These are phyloP conservation scores for Puccinia brachypodii DNA, from an alignment of 1,284 basidiomycete species.

Conservation along the genomic window DNA sequence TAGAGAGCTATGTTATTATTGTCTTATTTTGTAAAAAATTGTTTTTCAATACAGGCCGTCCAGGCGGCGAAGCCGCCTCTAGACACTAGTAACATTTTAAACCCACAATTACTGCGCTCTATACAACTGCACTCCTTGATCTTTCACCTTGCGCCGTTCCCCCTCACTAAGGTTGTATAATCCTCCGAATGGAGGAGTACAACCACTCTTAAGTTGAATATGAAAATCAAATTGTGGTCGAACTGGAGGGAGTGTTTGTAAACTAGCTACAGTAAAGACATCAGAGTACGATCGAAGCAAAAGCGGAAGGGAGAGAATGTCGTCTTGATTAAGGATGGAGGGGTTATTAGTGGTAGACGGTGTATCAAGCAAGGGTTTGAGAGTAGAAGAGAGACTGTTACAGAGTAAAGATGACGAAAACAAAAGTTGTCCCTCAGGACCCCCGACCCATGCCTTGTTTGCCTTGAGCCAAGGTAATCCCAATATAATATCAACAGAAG, in stretches of 20 bases:
- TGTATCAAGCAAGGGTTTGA: neutral
- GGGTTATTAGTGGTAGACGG: neutral
- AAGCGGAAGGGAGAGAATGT: neutral
- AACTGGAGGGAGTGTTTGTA: neutral
- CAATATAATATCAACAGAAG: neutral
- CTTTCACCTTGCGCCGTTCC: neutral
- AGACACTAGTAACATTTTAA: no score
- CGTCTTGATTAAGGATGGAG: neutral
- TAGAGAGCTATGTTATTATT: no score
- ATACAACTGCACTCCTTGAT: no score
- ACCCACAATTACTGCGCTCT: no score
- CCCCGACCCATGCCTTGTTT: neutral
- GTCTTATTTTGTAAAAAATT: no score
- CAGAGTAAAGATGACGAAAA: neutral
- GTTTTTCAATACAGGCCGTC: no score
- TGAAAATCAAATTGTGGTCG: slow-evolving; percentile 1
- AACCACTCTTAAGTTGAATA: neutral
- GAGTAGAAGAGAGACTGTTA: neutral
- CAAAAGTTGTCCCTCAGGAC: neutral
- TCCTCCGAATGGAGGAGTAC: slow-evolving; percentile 19
- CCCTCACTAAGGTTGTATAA: neutral
- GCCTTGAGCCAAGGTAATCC: slow-evolving; percentile 25
- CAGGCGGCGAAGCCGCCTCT: no score
- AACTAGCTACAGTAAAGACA: slow-evolving; percentile 1
- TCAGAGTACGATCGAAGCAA: neutral